Percentiles rank a stretch among this genome's conserved stretches.
phyloP scores from a whole-genome alignment of 805 yeast genomes.

The Phaffomyces thermotolerans region DNA sequence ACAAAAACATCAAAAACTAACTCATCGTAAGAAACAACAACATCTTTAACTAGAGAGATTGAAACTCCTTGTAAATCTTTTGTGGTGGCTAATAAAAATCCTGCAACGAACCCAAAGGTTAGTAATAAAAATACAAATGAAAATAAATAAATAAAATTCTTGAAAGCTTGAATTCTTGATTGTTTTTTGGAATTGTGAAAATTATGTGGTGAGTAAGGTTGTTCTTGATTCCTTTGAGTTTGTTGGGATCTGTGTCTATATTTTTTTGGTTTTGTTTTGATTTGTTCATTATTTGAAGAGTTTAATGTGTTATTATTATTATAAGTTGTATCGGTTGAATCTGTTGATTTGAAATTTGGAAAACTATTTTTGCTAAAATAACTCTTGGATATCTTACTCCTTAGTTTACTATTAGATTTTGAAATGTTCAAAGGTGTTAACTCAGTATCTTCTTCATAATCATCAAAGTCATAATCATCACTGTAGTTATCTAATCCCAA shows the following conservation, averaged over 20 bases:
- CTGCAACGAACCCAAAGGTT: slow-evolving; percentile 69
- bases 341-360: slow-evolving; percentile 15
- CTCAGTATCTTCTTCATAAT: slow-evolving; percentile 22
- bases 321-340: slow-evolving; percentile 9
- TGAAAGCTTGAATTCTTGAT: slow-evolving; percentile 27
- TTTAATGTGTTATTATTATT: slow-evolving; percentile 1
- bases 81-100: slow-evolving; percentile 79
- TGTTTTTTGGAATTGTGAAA: slow-evolving; percentile 27
- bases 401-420: slow-evolving; percentile 17
- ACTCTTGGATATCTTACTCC: slow-evolving; percentile 14
- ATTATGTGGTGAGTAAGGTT: slow-evolving; percentile 40
- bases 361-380: slow-evolving; percentile 24
- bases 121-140: slow-evolving; percentile 40
- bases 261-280: slow-evolving; percentile 16
- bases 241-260: slow-evolving; percentile 10
- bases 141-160: slow-evolving; percentile 28
- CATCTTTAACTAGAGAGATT: slow-evolving; percentile 55
- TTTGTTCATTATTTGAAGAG: not conserved
- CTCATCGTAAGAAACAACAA: slow-evolving; percentile 78
- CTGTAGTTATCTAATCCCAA: slow-evolving; percentile 26
- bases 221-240: slow-evolving; percentile 18
- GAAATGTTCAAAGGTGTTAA: slow-evolving; percentile 21
- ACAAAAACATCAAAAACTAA: slow-evolving; percentile 70
- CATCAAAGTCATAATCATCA: slow-evolving; percentile 22
- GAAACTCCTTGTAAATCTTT: slow-evolving; percentile 69